Base-by-base conservation (phyloP, 116 monocot species). In the Iris pallida region DNA sequence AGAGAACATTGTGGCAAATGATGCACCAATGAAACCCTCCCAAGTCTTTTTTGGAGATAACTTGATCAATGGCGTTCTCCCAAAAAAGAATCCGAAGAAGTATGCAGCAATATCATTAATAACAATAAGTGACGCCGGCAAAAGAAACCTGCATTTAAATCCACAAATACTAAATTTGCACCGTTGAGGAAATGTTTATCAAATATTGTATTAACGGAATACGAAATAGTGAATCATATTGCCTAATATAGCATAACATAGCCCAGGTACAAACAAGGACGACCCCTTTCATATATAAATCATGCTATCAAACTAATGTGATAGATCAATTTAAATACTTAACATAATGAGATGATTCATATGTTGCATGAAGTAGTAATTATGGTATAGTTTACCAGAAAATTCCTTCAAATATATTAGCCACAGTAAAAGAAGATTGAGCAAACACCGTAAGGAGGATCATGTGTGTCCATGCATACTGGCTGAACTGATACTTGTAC, bases 381-480 rank as follows among this genome's bases (percentile, higher is more conserved):
- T 30, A 30, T 30, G 30, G 30, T 30, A 30, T 44, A 46, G 9
- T 9, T 73, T 90, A 94, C 94, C 94, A 94, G 74, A 94, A 85
- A 45, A 94, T 94, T 65, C 94, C 94, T 80, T 94, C 94, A 72
- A 87, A 94, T 68, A 94, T 94, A 75, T 90, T 94, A 63, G 85
- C 94, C n/a, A 94, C 94, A 16, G 92, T 87, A 59, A 98, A 98
- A 55, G 98, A 90, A 7, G 93, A 90, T 75, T 98, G 93, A 66
- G 80, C 90, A 78, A 98, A 93, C 81, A 98, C 98, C 61, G 76
- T 73, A 61, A 98, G 85, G 64, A 98, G 90, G 60, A 98, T 98
- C 93, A 98, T 98, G 76, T 98, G 93, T 12, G 92, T 97, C 96
- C 96, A 97, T 55, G 96, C 92, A 78, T 97, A 97, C 68, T 97